Base-by-base conservation (phyloP, 441 rosid species). In the Cnidoscolus chayamansa region DNA sequence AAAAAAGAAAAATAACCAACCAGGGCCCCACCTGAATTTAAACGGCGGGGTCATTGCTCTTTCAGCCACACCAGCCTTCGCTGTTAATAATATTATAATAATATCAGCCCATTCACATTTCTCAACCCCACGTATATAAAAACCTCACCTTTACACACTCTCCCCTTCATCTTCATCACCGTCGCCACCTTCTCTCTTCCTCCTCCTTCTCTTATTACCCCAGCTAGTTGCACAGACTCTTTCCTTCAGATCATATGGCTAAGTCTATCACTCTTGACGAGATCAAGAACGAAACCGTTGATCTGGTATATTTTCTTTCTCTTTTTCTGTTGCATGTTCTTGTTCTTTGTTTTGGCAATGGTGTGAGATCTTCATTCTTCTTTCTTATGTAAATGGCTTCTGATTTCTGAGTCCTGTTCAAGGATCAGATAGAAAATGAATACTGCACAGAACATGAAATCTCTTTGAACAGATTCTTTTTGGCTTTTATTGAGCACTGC, bases 221-320 rank as follows among this genome's bases (percentile, higher is more conserved):
- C 2, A 4, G 2, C 37, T 35, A 4, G 3, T 35, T 35, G 37
- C 37, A 35, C 3, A 35, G 37, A 35, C 49, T 45, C 19, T 32
- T 19, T 31, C 30, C 7, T 37, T 6, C 15, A 17, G 49, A 51
- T 48, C 40, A 35, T 2, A 78, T 78, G 81, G 76, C 72, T 2
- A 77, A 57, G 73, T 68, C 73, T 47, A 71, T 72, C 45, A 73
- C 76, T 59, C 90, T 86, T 15, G 90, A 86, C 7, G 88, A 83
- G 80, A 83, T 86, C 81, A 86, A 79, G 83, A 86, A 81, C 68
- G 90, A 86, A 78, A 81, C 86, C 32, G 90, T 86, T 76, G 90
- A 86, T 84, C 83, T 86, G 88, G 90, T 86, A 86, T 62, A 9
- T 19, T 15, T 16, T 60, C 5, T 30, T 40, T 47, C 32, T 40